A percentile compares a stretch with the other conserved stretches of the same genome.
These are phyloP conservation scores for Gossypium arboreum DNA, from an alignment of 345 rosid species.

Conservation along the genomic window DNA sequence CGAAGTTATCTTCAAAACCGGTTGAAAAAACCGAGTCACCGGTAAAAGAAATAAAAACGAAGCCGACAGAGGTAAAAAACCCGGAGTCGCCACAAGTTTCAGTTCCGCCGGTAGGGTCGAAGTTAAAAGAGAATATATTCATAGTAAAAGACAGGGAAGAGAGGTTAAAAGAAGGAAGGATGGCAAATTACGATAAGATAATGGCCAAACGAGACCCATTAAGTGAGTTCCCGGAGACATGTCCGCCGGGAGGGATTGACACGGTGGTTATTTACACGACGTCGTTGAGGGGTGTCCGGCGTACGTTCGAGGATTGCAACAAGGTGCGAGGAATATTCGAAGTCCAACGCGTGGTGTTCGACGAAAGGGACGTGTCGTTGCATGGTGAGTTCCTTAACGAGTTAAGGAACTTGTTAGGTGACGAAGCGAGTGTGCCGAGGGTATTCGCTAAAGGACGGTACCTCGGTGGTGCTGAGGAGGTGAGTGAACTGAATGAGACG, in stretches of 20 bases:
- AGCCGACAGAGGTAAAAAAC: neutral
- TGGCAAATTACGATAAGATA: constrained; percentile 31
- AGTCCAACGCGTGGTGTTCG: constrained; percentile 53
- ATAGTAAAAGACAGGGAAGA: constrained; percentile 21
- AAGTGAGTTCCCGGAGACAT: constrained; percentile 61
- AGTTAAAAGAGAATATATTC: constrained; percentile 1
- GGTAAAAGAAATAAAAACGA: constrained; percentile 4
- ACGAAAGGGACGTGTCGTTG: constrained; percentile 86
- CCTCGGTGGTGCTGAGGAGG: constrained; percentile 72
- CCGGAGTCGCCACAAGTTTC: neutral
- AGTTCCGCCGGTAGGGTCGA: neutral
- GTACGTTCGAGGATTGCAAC: constrained; percentile 70
- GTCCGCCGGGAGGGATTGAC: constrained; percentile 72
- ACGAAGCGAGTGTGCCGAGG: constrained; percentile 52
- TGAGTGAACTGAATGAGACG: constrained; percentile 62
- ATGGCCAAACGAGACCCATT: constrained; percentile 60
- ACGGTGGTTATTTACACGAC: constrained; percentile 80
- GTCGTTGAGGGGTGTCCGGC: constrained; percentile 78
- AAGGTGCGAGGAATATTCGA: constrained; percentile 51
- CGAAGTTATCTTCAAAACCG: constrained; percentile 39
- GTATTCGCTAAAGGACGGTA: constrained; percentile 83
- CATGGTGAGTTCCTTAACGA: constrained; percentile 68
- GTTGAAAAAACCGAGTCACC: constrained; percentile 27
- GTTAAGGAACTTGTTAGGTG: constrained; percentile 52
- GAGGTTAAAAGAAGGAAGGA: constrained; percentile 68